Conservation (phyloP, 495 filamentous ascomycete genomes). For the Podospora sp. region DNA sequence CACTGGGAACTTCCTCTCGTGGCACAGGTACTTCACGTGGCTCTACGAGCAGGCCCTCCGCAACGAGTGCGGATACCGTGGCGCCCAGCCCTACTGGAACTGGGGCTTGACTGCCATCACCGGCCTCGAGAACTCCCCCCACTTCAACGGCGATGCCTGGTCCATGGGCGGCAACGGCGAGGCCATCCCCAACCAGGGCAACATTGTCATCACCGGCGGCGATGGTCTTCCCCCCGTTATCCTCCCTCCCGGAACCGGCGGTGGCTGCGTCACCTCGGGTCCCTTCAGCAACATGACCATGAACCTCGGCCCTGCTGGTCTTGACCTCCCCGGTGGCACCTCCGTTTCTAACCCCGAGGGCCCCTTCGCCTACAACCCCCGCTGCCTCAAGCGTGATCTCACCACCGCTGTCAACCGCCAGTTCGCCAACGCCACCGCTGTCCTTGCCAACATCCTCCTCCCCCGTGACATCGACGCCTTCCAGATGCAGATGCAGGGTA, state of each 20-base stretch:
- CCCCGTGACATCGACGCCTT: constrained; percentile 52
- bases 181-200: constrained; percentile 15
- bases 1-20: constrained; percentile 66
- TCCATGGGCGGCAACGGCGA: constrained; percentile 33
- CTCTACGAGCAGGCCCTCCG: constrained; percentile 67
- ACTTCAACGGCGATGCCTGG: constrained; percentile 34
- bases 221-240: constrained; percentile 54
- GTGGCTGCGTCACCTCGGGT: constrained; percentile 64
- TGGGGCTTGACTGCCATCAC: constrained; percentile 43
- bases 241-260: constrained; percentile 57
- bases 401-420: constrained; percentile 23
- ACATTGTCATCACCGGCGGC: constrained; percentile 14
- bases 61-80: constrained; percentile 70
- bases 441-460: constrained; percentile 26
- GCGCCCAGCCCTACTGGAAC: constrained; percentile 50
- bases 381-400: constrained; percentile 64
- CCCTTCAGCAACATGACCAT: constrained; percentile 56
- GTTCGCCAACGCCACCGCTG: constrained; percentile 18
- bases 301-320: constrained; percentile 56
- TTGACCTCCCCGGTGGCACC: constrained; percentile 21
- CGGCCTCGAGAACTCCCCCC: constrained; percentile 25
- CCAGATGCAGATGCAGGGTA: constrained; percentile 52
- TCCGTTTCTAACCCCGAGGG: constrained; percentile 15
- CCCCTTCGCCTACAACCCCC: constrained; percentile 54
- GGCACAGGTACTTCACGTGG: constrained; percentile 69